Conservation (phyloP, 345 rosid genomes). For the Camelina sativa region DNA sequence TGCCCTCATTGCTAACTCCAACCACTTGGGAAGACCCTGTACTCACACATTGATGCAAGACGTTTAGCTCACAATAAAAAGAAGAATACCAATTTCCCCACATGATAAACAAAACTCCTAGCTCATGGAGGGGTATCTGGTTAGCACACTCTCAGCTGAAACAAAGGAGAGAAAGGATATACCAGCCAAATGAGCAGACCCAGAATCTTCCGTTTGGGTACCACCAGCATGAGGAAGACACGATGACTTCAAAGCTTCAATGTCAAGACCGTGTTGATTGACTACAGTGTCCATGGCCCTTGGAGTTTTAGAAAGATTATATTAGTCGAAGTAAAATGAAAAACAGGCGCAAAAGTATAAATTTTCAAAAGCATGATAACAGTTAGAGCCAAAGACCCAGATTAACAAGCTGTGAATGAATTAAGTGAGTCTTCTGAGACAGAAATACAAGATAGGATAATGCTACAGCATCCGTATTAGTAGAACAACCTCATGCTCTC, state of each 20-base stretch:
- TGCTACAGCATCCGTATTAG: conserved; percentile 12
- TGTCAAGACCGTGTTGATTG: conserved; percentile 87
- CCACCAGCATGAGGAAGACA: conserved; percentile 73
- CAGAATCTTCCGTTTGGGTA: conserved; percentile 73
- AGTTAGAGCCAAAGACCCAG: conserved; percentile 2
- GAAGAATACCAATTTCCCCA: not conserved
- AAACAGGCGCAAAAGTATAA: conserved; percentile 20
- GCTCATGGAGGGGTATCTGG: not conserved
- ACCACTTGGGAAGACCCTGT: conserved; percentile 78
- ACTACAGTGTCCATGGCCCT: conserved; percentile 99
- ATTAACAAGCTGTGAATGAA: not conserved
- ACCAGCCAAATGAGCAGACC: conserved; percentile 73
- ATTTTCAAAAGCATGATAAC: conserved; percentile 12
- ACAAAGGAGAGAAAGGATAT: conserved; percentile 29
- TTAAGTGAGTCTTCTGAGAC: conserved; percentile 1
- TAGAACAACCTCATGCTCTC: conserved; percentile 3
- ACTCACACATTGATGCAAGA: conserved; percentile 27
- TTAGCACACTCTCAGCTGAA: not conserved
- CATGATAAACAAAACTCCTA: conserved; percentile 12
- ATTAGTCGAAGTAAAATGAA: conserved; percentile 36
- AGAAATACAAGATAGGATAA: not conserved
- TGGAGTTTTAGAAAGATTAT: conserved; percentile 21
- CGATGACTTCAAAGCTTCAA: conserved; percentile 82
- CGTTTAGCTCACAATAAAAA: conserved; percentile 8
- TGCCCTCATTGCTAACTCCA: conserved; percentile 62